A percentile compares a stretch with the other conserved stretches of the same genome.
Evolutionary conservation across 768 basidiomycete species (phyloP).

Genomic region (Crepidotus variabilis): DNA sequence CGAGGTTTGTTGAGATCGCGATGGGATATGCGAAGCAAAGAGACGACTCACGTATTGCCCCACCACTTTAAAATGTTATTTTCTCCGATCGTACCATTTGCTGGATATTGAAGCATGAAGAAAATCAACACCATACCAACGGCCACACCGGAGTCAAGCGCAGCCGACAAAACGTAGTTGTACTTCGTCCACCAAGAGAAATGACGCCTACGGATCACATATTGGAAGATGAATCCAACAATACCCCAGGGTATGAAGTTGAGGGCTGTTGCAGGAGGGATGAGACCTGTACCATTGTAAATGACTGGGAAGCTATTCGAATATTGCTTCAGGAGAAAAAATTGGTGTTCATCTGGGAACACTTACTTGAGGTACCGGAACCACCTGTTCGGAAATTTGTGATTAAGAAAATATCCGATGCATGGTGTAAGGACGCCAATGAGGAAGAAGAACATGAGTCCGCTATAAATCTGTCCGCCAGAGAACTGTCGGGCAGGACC

Average conservation of each 20-base stretch:
- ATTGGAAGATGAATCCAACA: conserved; percentile 65
- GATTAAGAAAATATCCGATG: conserved; percentile 47
- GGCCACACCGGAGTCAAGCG: conserved; percentile 65
- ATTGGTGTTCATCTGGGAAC: neutral
- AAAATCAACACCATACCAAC: conserved; percentile 50
- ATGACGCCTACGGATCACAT: conserved; percentile 51
- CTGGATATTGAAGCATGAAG: conserved; percentile 60
- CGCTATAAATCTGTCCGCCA: conserved; percentile 59
- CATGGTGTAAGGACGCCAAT: conserved; percentile 62
- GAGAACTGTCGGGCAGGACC: conserved; percentile 72
- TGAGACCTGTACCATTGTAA: conserved; percentile 55
- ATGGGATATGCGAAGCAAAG: neutral
- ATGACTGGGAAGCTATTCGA: conserved; percentile 43
- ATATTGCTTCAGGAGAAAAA: neutral
- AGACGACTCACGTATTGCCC: conserved; percentile 27
- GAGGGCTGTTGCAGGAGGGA: conserved; percentile 64
- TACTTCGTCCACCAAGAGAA: conserved; percentile 70
- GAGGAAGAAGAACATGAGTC: conserved; percentile 73
- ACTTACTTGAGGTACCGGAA: conserved; percentile 62
- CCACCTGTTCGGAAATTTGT: conserved; percentile 60
- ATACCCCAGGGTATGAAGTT: conserved; percentile 70
- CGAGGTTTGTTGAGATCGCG: neutral
- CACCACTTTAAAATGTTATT: conserved; percentile 28
- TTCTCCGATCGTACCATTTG: conserved; percentile 54
- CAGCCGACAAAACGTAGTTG: conserved; percentile 69